Evolutionary conservation across 768 basidiomycete species (phyloP).

Genomic region (Lepiota brunneoincarnata): DNA sequence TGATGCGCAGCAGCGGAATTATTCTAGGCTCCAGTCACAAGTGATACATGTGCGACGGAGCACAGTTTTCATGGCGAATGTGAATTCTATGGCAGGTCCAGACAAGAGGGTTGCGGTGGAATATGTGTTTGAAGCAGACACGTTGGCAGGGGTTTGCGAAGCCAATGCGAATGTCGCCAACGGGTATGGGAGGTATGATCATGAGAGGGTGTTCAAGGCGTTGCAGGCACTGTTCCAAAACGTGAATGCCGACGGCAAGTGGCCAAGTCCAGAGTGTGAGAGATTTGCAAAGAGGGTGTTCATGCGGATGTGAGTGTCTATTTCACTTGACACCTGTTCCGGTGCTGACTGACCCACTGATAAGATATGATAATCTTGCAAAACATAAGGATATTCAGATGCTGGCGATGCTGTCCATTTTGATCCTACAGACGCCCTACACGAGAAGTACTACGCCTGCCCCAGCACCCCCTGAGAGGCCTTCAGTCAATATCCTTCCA

Average conservation of each 20-base stretch:
- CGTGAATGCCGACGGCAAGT: neutral
- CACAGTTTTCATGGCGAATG: slow-evolving; percentile 48
- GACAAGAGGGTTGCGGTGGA: slow-evolving; percentile 58
- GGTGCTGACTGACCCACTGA: neutral
- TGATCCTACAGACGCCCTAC: slow-evolving; percentile 55
- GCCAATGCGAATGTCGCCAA: slow-evolving; percentile 61
- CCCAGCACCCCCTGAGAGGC: neutral
- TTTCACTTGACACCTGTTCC: neutral
- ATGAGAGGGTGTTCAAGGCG: slow-evolving; percentile 65
- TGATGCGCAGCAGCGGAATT: slow-evolving; percentile 29
- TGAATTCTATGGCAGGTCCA: slow-evolving; percentile 35
- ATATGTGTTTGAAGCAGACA: slow-evolving; percentile 50
- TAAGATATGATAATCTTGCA: slow-evolving; percentile 39
- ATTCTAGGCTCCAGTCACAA: slow-evolving; percentile 40
- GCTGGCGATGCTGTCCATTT: slow-evolving; percentile 71
- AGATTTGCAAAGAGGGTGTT: slow-evolving; percentile 37
- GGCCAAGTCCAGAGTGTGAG: slow-evolving; percentile 25
- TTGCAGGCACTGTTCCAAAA: slow-evolving; percentile 46
- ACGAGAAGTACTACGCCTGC: slow-evolving; percentile 3
- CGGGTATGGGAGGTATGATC: slow-evolving; percentile 58
- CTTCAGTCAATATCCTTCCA: slow-evolving; percentile 11
- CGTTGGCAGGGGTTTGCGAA: slow-evolving; percentile 48
- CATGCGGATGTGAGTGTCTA: slow-evolving; percentile 43
- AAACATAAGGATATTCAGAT: slow-evolving; percentile 71
- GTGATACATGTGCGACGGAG: slow-evolving; percentile 48